These are phyloP conservation scores for Penicillium bovifimosum DNA, from an alignment of 495 filamentous ascomycete genomes.

Conservation along the genomic window DNA sequence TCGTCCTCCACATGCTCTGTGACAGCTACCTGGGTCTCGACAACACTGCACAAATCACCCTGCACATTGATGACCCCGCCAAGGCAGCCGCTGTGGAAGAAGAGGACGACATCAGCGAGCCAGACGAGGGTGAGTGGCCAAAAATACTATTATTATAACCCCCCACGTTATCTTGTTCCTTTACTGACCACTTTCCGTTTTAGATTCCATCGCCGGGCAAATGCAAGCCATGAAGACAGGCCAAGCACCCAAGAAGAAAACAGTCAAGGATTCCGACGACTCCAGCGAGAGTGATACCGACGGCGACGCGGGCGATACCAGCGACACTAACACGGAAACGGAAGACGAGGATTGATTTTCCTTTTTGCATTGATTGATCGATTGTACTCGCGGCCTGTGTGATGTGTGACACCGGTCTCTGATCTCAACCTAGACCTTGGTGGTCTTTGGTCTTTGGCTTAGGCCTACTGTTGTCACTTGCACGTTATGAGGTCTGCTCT, in stretches of 20 bases:
- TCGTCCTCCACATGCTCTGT: slow-evolving; percentile 85
- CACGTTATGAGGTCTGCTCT: slow-evolving; percentile 4
- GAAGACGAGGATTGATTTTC: slow-evolving; percentile 51
- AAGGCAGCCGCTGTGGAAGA: slow-evolving; percentile 70
- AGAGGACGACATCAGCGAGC: slow-evolving; percentile 93
- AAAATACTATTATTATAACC: not conserved
- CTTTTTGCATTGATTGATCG: slow-evolving; percentile 23
- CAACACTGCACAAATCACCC: slow-evolving; percentile 76
- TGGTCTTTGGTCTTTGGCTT: not conserved
- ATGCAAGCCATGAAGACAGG: slow-evolving; percentile 84
- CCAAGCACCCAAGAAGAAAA: slow-evolving; percentile 53
- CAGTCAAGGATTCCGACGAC: slow-evolving; percentile 51
- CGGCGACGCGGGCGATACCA: slow-evolving; percentile 69
- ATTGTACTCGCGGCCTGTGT: slow-evolving; percentile 23
- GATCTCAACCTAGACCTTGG: slow-evolving; percentile 3
- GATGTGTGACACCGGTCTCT: slow-evolving; percentile 9
- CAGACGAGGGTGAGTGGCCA: slow-evolving; percentile 78
- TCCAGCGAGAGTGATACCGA: slow-evolving; percentile 85
- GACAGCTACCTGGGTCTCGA: slow-evolving; percentile 94
- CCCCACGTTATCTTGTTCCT: not conserved
- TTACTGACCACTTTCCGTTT: slow-evolving; percentile 29
- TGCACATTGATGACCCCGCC: slow-evolving; percentile 83
- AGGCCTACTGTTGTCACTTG: not conserved
- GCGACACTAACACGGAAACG: slow-evolving; percentile 76
- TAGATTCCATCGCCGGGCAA: slow-evolving; percentile 91